Percentiles rank a stretch among this genome's conserved stretches.
Conservation (phyloP, 768 basidiomycete genomes). For the Boletus barrowsii region DNA sequence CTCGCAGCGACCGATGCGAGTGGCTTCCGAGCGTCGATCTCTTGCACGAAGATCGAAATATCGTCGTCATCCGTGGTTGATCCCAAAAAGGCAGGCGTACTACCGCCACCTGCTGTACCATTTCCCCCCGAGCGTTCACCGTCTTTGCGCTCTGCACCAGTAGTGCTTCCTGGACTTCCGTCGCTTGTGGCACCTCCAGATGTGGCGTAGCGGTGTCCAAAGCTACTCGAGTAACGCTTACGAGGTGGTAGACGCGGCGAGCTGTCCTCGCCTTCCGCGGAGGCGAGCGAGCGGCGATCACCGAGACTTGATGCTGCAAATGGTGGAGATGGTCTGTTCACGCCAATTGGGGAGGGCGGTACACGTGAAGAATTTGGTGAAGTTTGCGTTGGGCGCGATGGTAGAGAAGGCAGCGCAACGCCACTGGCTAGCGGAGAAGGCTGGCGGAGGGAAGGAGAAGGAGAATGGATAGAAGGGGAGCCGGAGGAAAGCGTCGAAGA, state of each 20-base stretch:
- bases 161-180: conserved; percentile 23
- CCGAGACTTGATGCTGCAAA: conserved; percentile 42
- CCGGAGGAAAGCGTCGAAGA: conserved; percentile 49
- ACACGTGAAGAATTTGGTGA: conserved; percentile 43
- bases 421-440: conserved; percentile 42
- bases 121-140: conserved; percentile 20
- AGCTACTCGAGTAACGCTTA: conserved; percentile 76
- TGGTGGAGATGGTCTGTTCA: conserved; percentile 37
- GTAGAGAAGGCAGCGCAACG: conserved; percentile 30
- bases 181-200: conserved; percentile 42
- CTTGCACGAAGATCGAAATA: conserved; percentile 73
- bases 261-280: conserved; percentile 35
- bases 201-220: conserved; percentile 63
- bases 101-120: conserved; percentile 17
- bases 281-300: conserved; percentile 38
- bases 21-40: conserved; percentile 70
- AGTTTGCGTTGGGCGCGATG: conserved; percentile 34
- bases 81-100: conserved; percentile 42
- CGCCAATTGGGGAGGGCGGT: conserved; percentile 39
- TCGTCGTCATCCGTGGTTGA: conserved; percentile 68
- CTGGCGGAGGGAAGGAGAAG: conserved; percentile 46
- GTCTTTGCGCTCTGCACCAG: conserved; percentile 19
- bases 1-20: conserved; percentile 33
- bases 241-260: conserved; percentile 31
- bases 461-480: conserved; percentile 47